Conservation (phyloP, 345 rosid genomes). For the Cardamine occulta region DNA sequence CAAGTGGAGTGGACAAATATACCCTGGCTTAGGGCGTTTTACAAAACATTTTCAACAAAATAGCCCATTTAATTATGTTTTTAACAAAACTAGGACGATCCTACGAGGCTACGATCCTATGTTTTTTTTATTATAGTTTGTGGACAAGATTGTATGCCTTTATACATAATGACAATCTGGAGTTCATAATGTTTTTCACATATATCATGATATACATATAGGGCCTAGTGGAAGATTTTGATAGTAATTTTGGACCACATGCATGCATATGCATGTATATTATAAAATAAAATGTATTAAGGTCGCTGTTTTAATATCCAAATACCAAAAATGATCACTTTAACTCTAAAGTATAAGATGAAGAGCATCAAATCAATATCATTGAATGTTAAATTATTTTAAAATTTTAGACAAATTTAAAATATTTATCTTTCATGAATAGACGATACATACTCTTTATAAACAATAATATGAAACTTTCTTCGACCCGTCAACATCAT, state of each 20-base stretch:
- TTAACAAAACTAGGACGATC: not conserved
- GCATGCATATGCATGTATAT: not conserved
- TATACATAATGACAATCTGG: not conserved
- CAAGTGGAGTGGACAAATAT: too few species aligned
- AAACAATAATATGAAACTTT: not conserved
- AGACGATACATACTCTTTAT: not conserved
- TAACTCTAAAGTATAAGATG: not conserved
- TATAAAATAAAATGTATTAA: not conserved
- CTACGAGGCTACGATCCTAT: not conserved
- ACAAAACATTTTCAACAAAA: not conserved
- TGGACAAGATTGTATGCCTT: not conserved
- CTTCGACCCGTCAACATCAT: not conserved
- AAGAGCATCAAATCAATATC: not conserved
- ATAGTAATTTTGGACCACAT: slow-evolving; percentile 2
- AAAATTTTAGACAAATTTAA: not conserved
- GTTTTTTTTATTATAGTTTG: not conserved
- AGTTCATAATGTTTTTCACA: not conserved
- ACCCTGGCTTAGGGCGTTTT: too few species aligned
- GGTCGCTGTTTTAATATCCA: not conserved
- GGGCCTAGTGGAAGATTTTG: not conserved
- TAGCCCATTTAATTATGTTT: not conserved
- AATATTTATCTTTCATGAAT: not conserved
- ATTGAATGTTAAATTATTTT: not conserved
- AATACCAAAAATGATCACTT: not conserved
- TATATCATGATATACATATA: not conserved